Evolutionary conservation across 2,329 filamentous ascomycete genomes (phyloP), one percentile per base, ranked within the genome.

Genomic region (Seiridium cupressi): DNA sequence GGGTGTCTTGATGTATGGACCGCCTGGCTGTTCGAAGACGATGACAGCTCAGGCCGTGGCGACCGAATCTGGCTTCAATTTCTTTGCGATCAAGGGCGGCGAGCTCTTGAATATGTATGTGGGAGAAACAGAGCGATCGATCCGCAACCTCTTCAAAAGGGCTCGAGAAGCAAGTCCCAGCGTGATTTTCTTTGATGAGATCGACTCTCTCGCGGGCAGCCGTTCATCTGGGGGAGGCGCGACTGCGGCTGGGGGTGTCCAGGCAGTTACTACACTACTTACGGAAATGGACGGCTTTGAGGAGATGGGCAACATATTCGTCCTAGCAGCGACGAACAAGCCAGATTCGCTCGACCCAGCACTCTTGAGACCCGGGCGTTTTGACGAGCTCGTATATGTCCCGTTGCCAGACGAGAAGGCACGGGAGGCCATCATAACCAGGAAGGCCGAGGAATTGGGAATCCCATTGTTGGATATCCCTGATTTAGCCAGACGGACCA

Each of bases 221-320:
- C 76, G 83, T 6, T 67, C 18, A 26, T 26, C 78, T 46, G 78
- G 81, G 26, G 77, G 84, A 11, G 80, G 79, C 34, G 79, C 61
- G 13, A 47, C 53, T 10, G 76, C 72, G 44, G 62, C 68, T 6
- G 75, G 77, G 31, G 85, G 89, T 1, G 82, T 97, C 53, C 95
- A 97, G 70, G 91, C 96, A 49, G 84, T 97, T 11, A 93, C 93
- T 0, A 96, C 93, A 1, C 79, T 98, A 35, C 83, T 98, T 4
- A 97, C 93, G 62, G 94, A 97, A 72, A 96, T 98, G 90, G 94
- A 97, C 71, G 94, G 94, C 51, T 96, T 97, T 66, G 92, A 97
- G 73, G 82, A 89, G 44, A 81, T 96, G 26, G 89, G 89, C 58
- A 91, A 91, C 60, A 93, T 98, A 0, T 84, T 96, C 61, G 89